A percentile compares a stretch with the other conserved stretches of the same genome.
Conservation (phyloP, 2,329 filamentous ascomycete species). For the Sclerotiophoma versabilis region DNA sequence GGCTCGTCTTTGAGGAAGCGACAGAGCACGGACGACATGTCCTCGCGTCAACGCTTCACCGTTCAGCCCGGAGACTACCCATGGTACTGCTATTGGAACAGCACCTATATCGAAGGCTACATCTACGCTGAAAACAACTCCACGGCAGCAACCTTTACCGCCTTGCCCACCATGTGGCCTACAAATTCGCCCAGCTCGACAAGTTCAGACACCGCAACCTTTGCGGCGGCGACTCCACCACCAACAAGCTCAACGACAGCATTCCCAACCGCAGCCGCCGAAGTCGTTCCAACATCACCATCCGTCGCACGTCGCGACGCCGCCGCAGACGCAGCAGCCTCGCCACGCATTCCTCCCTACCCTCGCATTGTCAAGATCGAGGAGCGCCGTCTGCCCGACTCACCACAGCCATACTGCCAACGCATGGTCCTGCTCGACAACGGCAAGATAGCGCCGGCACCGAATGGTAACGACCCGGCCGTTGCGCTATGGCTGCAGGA, state of each 20-base stretch:
- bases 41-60: constrained; percentile 50
- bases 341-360: constrained; percentile 47
- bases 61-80: constrained; percentile 65
- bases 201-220: constrained; percentile 17
- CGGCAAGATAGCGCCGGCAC: constrained; percentile 52
- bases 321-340: constrained; percentile 26
- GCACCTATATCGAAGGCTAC: constrained; percentile 70
- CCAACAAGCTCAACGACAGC: constrained; percentile 6
- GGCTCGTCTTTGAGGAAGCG: constrained; percentile 31
- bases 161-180: constrained; percentile 33
- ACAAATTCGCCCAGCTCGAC: constrained; percentile 27
- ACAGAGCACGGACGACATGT: constrained; percentile 22
- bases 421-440: constrained; percentile 67
- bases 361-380: constrained; percentile 71
- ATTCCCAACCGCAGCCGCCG: constrained; percentile 16
- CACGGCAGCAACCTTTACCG: constrained; percentile 44
- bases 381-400: constrained; percentile 63
- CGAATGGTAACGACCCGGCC: constrained; percentile 42
- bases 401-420: constrained; percentile 66
- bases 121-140: constrained; percentile 67
- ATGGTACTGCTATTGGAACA: constrained; percentile 76
- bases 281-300: constrained; percentile 15
- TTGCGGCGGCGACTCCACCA: constrained; percentile 18
- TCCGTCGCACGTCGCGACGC: constrained; percentile 23
- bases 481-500: constrained; percentile 52